Conservation (phyloP, 441 rosid species). For the Adansonia madagascariensis region DNA sequence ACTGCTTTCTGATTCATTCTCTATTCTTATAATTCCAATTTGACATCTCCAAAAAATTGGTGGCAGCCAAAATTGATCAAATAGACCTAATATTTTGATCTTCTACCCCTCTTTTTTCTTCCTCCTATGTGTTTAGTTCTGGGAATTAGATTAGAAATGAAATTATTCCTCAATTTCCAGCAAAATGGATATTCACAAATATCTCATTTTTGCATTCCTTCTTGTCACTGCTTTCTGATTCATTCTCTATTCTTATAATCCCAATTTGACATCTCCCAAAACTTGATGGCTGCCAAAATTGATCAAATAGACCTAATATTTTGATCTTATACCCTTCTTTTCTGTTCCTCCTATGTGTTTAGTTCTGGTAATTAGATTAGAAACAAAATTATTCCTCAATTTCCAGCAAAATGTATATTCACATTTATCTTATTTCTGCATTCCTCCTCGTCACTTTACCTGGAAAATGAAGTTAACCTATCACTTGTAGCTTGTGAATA, state of each 20-base stretch:
- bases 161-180: neutral
- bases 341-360: neutral
- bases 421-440: neutral
- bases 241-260: constrained; percentile 38
- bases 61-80: constrained; percentile 3
- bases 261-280: neutral
- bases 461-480: neutral
- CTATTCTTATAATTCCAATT: constrained; percentile 30
- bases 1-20: constrained; percentile 48
- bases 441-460: neutral
- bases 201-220: neutral
- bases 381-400: neutral
- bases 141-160: neutral
- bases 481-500: neutral
- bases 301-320: neutral
- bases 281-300: neutral
- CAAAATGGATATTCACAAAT: neutral
- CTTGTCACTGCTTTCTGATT: constrained; percentile 40
- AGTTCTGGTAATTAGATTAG: neutral
- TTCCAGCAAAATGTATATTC: neutral
- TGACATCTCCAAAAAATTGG: neutral
- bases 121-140: neutral
- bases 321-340: neutral
- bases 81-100: neutral
- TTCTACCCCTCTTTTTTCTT: neutral